Evolutionary conservation across 108 stramenopile genomes (phyloP).

Genomic region (Pseudonitzschia multistriata): DNA sequence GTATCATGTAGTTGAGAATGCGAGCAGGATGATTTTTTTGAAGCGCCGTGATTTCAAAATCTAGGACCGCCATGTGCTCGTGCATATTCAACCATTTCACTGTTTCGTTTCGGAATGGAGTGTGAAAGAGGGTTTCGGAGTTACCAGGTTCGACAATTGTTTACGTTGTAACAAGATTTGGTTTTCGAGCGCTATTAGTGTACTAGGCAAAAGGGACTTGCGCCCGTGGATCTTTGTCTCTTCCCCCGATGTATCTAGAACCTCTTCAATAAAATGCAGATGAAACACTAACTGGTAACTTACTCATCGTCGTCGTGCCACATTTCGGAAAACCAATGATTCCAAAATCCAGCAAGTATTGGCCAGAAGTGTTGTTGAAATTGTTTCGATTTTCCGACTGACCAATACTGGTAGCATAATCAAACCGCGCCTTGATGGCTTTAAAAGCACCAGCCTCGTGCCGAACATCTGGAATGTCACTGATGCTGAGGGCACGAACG

Average conservation of each 20-base stretch:
- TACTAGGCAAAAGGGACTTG: neutral
- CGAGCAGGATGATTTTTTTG: constrained; percentile 15
- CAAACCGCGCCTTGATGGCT: neutral
- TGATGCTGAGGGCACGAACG: neutral
- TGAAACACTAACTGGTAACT: neutral
- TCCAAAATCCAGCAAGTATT: constrained; percentile 51
- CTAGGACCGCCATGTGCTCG: neutral
- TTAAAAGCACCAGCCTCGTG: neutral
- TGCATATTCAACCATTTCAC: constrained; percentile 17
- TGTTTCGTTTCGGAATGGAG: no score
- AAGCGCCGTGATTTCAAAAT: constrained; percentile 4
- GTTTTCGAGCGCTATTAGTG: neutral
- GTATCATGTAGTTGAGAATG: constrained; percentile 14
- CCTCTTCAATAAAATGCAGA: no score
- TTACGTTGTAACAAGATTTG: neutral
- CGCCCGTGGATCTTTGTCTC: neutral
- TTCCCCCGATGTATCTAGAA: neutral
- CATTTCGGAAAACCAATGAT: constrained; percentile 73
- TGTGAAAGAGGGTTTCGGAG: no score
- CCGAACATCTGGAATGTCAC: neutral
- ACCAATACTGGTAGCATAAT: neutral
- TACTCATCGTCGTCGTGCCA: constrained; percentile 25
- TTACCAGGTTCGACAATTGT: no score
- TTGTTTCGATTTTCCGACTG: neutral
- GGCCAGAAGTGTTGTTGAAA: constrained; percentile 2